Percentiles rank a stretch among this genome's conserved stretches.
Conservation (phyloP, 352 stramenopile genomes). For the Plasmopara viticola region DNA sequence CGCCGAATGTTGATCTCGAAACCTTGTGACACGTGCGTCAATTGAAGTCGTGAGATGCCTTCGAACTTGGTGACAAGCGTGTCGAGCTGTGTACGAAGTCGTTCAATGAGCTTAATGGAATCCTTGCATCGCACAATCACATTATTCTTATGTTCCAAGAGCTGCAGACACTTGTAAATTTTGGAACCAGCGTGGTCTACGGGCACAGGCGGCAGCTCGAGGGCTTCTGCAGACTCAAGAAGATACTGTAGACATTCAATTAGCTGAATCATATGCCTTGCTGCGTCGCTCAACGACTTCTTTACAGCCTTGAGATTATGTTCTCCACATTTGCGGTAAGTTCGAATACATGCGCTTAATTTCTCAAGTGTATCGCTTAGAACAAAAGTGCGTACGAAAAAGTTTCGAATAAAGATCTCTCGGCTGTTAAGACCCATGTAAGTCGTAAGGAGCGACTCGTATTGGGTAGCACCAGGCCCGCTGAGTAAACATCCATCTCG, state of each 20-base stretch:
- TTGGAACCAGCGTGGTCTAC: constrained; percentile 46
- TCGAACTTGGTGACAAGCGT: constrained; percentile 89
- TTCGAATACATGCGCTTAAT: constrained; percentile 82
- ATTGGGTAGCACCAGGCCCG: constrained; percentile 90
- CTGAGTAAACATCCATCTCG: constrained; percentile 90
- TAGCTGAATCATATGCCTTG: constrained; percentile 93
- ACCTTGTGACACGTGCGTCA: constrained; percentile 81
- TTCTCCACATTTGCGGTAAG: constrained; percentile 79
- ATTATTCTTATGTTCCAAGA: constrained; percentile 85
- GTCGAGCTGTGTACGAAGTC: constrained; percentile 88
- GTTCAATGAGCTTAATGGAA: constrained; percentile 93
- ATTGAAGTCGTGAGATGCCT: constrained; percentile 83
- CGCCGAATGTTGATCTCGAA: constrained; percentile 87
- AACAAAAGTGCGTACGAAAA: constrained; percentile 94
- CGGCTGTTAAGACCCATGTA: constrained; percentile 96
- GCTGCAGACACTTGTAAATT: constrained; percentile 91
- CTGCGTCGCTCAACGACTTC: constrained; percentile 85
- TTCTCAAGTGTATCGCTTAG: constrained; percentile 91
- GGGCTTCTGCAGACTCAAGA: constrained; percentile 90
- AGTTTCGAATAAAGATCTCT: constrained; percentile 97
- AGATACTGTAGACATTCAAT: constrained; percentile 96
- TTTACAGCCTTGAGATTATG: constrained; percentile 69
- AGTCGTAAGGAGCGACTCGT: constrained; percentile 92
- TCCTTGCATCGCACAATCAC: constrained; percentile 90
- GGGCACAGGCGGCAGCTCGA: constrained; percentile 54